phyloP scores from a whole-genome alignment of 1,284 basidiomycete species.

The Moesziomyces parantarcticus region DNA sequence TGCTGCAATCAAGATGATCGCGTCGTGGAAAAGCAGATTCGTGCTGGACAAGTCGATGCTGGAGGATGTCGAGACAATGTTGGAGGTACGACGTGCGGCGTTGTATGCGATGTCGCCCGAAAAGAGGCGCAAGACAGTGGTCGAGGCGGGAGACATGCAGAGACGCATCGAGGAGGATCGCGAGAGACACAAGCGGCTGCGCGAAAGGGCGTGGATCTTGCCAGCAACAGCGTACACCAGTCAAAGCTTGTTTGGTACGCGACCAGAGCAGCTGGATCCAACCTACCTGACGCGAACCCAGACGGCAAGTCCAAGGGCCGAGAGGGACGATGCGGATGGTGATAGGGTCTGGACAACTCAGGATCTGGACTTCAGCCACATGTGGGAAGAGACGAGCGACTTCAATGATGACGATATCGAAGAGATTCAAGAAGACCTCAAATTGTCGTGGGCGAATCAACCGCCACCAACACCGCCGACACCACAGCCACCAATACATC shows the following conservation, averaged over 20 bases:
- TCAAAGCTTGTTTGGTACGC: constrained; percentile 15
- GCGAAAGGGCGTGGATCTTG: constrained; percentile 90
- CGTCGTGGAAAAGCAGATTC: constrained; percentile 19
- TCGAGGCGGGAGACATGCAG: constrained; percentile 79
- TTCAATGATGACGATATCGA: constrained; percentile 48
- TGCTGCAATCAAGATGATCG: constrained; percentile 27
- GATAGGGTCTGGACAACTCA: constrained; percentile 32
- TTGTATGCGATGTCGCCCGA: constrained; percentile 31
- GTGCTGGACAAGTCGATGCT: constrained; percentile 10
- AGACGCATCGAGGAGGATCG: constrained; percentile 93
- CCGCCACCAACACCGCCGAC: constrained; percentile 6
- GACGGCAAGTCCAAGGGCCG: neutral
- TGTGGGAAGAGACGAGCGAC: constrained; percentile 50
- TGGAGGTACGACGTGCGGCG: constrained; percentile 12
- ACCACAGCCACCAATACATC: neutral
- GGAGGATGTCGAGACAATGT: constrained; percentile 15
- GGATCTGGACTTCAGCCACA: constrained; percentile 44
- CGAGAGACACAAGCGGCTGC: constrained; percentile 88
- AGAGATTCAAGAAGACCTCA: constrained; percentile 17
- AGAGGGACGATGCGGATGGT: constrained; percentile 13
- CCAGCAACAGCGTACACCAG: constrained; percentile 71
- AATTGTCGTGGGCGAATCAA: constrained; percentile 14
- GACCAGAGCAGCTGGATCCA: constrained; percentile 36
- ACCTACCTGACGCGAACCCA: constrained; percentile 20
- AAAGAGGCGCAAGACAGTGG: constrained; percentile 48